Percentiles rank a stretch among this genome's conserved stretches.
Evolutionary conservation across 2,329 filamentous ascomycete species (phyloP).

Genomic region (Chlorencoelia australis): DNA sequence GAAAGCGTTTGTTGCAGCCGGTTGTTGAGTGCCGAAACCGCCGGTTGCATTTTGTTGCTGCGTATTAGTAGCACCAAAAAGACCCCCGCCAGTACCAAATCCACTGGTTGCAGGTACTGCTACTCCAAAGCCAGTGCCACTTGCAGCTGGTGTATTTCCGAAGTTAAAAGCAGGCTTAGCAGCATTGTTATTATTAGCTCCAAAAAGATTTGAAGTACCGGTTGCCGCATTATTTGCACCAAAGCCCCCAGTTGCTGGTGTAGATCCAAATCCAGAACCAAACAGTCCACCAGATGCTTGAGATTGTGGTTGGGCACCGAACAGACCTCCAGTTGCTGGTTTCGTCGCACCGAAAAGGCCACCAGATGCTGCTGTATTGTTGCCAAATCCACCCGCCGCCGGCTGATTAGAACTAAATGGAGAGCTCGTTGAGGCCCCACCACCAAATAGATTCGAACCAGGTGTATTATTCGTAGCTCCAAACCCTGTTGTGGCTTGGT

Average conservation of each 20-base stretch:
- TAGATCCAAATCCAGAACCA: slow-evolving; percentile 10
- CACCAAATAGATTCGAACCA: slow-evolving; percentile 32
- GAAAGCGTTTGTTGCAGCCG: slow-evolving; percentile 28
- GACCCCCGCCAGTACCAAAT: slow-evolving; percentile 22
- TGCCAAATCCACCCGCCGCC: slow-evolving; percentile 38
- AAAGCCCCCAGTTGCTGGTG: slow-evolving; percentile 30
- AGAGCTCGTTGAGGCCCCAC: slow-evolving; percentile 26
- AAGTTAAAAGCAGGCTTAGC: slow-evolving; percentile 30
- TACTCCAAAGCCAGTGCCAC: slow-evolving; percentile 18
- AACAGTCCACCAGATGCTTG: slow-evolving; percentile 16
- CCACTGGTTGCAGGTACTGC: slow-evolving; percentile 18
- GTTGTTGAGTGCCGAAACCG: slow-evolving; percentile 32
- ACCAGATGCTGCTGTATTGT: slow-evolving; percentile 27
- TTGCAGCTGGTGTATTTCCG: slow-evolving; percentile 12
- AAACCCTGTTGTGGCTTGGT: slow-evolving; percentile 17
- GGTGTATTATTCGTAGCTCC: slow-evolving; percentile 20
- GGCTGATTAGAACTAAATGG: slow-evolving; percentile 38
- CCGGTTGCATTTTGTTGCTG: slow-evolving; percentile 23
- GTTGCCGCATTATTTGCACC: slow-evolving; percentile 27
- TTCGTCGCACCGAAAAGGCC: slow-evolving; percentile 33
- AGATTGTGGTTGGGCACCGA: slow-evolving; percentile 30
- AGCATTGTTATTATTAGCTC: slow-evolving; percentile 28
- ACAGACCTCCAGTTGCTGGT: slow-evolving; percentile 29
- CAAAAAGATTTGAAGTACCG: slow-evolving; percentile 21
- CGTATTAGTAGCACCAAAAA: slow-evolving; percentile 29